Base-by-base conservation (phyloP, 2,329 filamentous ascomycete genomes). In the Aureobasidium vineae region DNA sequence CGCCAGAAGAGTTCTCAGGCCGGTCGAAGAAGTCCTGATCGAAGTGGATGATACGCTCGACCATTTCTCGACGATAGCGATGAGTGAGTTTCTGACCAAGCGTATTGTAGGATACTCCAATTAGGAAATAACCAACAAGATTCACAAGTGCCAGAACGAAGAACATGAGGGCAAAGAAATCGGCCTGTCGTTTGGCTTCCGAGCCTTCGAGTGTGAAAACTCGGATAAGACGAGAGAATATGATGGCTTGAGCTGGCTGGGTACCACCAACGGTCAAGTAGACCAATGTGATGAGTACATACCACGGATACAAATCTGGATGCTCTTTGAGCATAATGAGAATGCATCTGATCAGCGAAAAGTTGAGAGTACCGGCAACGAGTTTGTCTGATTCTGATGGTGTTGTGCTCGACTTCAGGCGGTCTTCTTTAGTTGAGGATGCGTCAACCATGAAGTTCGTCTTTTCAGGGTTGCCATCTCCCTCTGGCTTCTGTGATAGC, bases 131-230 rank as follows among this genome's bases (percentile, higher is more conserved):
- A 40, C 75, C 79, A 4, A 78, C 49, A 0, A 78, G 73, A 38
- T 82, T 80, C 1, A 75, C 80, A 10, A 85, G 69, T 0, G 83
- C 82, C 6, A 85, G 77, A 8, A 85, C 73, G 71, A 85, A 84
- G 71, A 85, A 84, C 82, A 85, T 85, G 15, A 85, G 76, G 0
- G 82, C 77, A 73, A 79, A 85, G 71, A 85, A 84, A 69, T 85
- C 77, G 11, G 78, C 80, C 61, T 78, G 73, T 1, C 77, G 67
- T 23, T 77, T 73, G 3, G 79, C 77, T 68, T 76, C 72, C 10
- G 73, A 61, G 0, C 79, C 76, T 16, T 73, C 76, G 41, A 79
- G 74, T 45, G 78, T 77, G 67, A 85, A 86, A 2, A 81, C 80
- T 50, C 78, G 71, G 43, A 84, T 77, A 1, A 84, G 72, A 10